These are phyloP conservation scores for Suillus tomentosus DNA, from an alignment of 768 basidiomycete genomes.

Conservation along the genomic window DNA sequence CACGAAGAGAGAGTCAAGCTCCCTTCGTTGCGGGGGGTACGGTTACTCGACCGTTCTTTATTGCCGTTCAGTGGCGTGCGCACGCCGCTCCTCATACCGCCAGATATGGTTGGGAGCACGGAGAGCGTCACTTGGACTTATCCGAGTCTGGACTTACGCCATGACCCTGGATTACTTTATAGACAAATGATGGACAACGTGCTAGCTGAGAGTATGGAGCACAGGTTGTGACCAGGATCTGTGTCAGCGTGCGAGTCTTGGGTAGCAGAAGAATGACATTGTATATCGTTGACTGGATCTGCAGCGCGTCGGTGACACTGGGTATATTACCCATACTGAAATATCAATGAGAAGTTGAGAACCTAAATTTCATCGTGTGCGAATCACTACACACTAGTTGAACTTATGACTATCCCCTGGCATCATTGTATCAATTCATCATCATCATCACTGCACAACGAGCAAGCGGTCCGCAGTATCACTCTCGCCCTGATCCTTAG, in stretches of 20 bases:
- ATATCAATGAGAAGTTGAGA: no score
- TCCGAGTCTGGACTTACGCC: neutral
- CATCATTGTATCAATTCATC: neutral
- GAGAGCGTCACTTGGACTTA: neutral
- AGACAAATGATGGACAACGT: neutral
- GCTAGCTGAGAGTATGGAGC: neutral
- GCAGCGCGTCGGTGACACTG: no score
- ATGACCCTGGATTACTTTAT: constrained; percentile 4
- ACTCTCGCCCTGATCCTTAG: neutral
- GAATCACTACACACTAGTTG: no score
- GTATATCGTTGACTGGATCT: no score
- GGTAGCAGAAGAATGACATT: no score
- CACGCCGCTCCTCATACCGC: constrained; percentile 4
- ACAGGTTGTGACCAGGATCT: neutral
- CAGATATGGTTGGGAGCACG: neutral
- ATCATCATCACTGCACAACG: neutral
- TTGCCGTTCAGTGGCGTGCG: neutral
- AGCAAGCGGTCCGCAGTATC: neutral
- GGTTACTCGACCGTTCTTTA: neutral
- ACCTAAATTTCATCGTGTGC: no score
- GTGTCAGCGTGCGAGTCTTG: neutral
- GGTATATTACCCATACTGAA: no score
- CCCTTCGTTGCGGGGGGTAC: neutral
- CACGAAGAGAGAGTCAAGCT: neutral
- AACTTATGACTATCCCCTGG: neutral